Evolutionary conservation across 108 stramenopile species (phyloP), one percentile per base, ranked within the genome.

Genomic region (Phaeodactylum tricornutum): DNA sequence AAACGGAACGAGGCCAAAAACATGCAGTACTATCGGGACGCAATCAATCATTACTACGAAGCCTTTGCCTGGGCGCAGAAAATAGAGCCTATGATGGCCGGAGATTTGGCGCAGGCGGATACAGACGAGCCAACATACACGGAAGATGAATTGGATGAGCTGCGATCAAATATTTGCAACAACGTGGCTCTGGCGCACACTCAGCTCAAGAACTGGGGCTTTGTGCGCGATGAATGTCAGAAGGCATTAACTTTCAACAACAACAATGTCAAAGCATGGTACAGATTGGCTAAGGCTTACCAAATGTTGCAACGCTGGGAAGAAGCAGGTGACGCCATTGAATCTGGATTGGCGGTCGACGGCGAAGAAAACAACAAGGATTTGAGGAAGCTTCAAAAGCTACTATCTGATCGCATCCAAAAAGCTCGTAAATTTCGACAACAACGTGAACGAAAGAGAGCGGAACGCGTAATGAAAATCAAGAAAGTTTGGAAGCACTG

Each of bases 31-130:
- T 92, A 75, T 59, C 84, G 90, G 1, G 81, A 84, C 57, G 90
- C 90, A n/a, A 57, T 92, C 27, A 92, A 92, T 51, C 84, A 86
- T 56, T 92, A 87, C 39, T 82, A 81, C 29, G 79, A 85, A 67
- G 74, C 86, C 27, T 67, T 76, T 21, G 76, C 66, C 9, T 92
- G 85, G 85, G 82, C 84, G 8, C 54, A 68, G 39, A 77, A 78
- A 35, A 74, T 92, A 28, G 74, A 71, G 31, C 81, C 85, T 35
- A 22, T 33, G 22, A 29, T 31, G 26, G 38, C 43, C 26, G 47
- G 68, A 35, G 43, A 62, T 21, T 38, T 49, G 38, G 44, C 20
- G 29, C 11, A 38, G 3, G 31, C 47, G 28, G 69, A 68, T 33
- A 62, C 79, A 29, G 80, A 79, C 45, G 73, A 69, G 25, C 69